Evolutionary conservation across 2,329 filamentous ascomycete genomes (phyloP), one percentile per base, ranked within the genome.

Genomic region (Ascochyta fabae): DNA sequence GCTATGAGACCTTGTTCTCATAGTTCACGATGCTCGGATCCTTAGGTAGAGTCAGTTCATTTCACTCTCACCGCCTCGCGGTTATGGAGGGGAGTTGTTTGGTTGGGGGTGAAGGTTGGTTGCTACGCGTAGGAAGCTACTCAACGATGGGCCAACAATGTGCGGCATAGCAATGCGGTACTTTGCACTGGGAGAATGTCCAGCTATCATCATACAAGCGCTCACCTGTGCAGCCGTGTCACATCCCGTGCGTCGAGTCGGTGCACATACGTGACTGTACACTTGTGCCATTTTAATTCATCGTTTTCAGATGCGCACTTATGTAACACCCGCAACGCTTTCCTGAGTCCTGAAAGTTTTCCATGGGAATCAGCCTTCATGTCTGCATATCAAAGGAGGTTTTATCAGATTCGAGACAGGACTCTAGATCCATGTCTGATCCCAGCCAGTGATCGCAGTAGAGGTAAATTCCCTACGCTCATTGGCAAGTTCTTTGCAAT

Each of bases 401-500:
- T 26, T 23, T 24, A 36, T 34, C 29, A 35, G 27, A 29, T 10
- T 29, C 19, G 35, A 43, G 35, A 46, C 40, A 48, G 31, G 27
- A 12, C 39, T 40, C 22, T 26, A 23, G 15, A 13, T 61, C 67
- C 71, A 62, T 69, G 66, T 61, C 57, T 66, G 44, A 64, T 60
- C 59, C 55, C 60, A 61, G 57, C 59, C 60, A 63, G 63, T 68
- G 56, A 64, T 62, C 57, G 52, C 39, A 55, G 59, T 43, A 36
- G 31, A 65, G 44, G 26, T 40, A 43, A n/a, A 15, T 46, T 57
- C 50, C 23, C 26, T 24, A 23, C 51, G 50, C 48, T 63, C 41
- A 74, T 73, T 74, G 70, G 71, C 47, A 58, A 52, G 33, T n/a
- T 15, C 10, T 35, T 39, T 59, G 58, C 51, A 44, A 22, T 53